Evolutionary conservation across 495 filamentous ascomycete species (phyloP).

Genomic region (Penicillium soppii): DNA sequence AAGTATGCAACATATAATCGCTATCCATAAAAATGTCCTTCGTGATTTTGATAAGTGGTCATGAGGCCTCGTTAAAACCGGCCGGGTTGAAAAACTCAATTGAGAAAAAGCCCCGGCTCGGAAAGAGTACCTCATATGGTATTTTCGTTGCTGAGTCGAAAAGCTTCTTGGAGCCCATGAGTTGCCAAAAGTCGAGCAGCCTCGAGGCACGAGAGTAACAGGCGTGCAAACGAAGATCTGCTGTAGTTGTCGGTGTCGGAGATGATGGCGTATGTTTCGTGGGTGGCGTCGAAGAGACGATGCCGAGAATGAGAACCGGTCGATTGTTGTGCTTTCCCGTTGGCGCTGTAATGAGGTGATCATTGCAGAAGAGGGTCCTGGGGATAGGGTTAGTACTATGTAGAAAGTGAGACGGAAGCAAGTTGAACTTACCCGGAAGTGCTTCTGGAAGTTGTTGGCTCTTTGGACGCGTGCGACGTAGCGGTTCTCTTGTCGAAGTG

Average conservation of each 20-base stretch:
- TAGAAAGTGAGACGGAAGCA: background rate
- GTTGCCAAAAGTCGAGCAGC: slow-evolving; percentile 2
- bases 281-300: background rate
- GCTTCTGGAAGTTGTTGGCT: slow-evolving; percentile 69
- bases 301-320: background rate
- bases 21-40: slow-evolving; percentile 5
- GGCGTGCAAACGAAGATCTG: background rate
- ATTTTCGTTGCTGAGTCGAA: background rate
- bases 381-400: slow-evolving; percentile 18
- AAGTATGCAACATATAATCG: slow-evolving; percentile 5
- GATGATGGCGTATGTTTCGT: background rate
- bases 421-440: slow-evolving; percentile 60
- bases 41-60: background rate
- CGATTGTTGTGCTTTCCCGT: background rate
- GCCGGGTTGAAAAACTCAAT: slow-evolving; percentile 8
- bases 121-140: slow-evolving; percentile 9
- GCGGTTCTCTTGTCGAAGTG: slow-evolving; percentile 56
- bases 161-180: background rate
- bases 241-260: background rate
- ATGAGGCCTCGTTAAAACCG: slow-evolving; percentile 12
- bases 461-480: slow-evolving; percentile 64
- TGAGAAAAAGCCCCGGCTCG: slow-evolving; percentile 9
- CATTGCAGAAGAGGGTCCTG: slow-evolving; percentile 49
- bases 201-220: background rate
- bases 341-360: slow-evolving; percentile 10